These are phyloP conservation scores for Obelidium mucronatum DNA, from an alignment of 192 early-diverging fungal species.

Conservation along the genomic window DNA sequence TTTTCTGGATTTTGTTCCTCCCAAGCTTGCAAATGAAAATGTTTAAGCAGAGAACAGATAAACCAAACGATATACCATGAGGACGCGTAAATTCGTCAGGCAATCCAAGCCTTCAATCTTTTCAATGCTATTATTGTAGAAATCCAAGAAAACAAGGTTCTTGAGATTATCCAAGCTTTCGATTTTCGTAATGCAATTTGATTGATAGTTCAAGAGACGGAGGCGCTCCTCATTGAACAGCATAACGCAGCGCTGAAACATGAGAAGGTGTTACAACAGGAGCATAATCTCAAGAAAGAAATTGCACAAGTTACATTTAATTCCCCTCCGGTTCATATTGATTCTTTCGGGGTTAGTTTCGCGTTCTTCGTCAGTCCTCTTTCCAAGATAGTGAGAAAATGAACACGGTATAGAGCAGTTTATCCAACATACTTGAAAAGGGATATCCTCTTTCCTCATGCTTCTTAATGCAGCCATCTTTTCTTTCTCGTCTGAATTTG, in stretches of 20 bases:
- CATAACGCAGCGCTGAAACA: conserved; percentile 26
- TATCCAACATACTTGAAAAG: not conserved
- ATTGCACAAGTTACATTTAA: not conserved
- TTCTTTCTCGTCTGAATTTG: not conserved
- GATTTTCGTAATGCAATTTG: conserved; percentile 55
- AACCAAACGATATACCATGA: conserved; percentile 51
- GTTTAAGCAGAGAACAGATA: no score
- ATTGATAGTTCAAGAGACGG: conserved; percentile 59
- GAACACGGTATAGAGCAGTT: no score
- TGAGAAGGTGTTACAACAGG: not conserved
- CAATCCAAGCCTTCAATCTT: conserved; percentile 44
- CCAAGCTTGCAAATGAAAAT: conserved; percentile 48
- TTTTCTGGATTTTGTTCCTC: conserved; percentile 50
- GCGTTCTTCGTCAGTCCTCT: conserved; percentile 27
- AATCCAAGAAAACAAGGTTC: conserved; percentile 60
- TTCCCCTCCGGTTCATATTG: conserved; percentile 42
- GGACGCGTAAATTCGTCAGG: conserved; percentile 53
- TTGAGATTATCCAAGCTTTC: conserved; percentile 49
- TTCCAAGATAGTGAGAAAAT: no score
- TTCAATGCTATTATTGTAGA: conserved; percentile 57
- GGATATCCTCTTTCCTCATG: not conserved
- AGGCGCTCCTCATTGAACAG: conserved; percentile 48
- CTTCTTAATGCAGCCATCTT: not conserved
- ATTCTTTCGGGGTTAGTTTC: conserved; percentile 39
- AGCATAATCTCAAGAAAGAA: no score